A percentile compares a stretch with the other conserved stretches of the same genome.
These are phyloP conservation scores for Pseudoperonospora humuli DNA, from an alignment of 352 stramenopile species.

Conservation along the genomic window DNA sequence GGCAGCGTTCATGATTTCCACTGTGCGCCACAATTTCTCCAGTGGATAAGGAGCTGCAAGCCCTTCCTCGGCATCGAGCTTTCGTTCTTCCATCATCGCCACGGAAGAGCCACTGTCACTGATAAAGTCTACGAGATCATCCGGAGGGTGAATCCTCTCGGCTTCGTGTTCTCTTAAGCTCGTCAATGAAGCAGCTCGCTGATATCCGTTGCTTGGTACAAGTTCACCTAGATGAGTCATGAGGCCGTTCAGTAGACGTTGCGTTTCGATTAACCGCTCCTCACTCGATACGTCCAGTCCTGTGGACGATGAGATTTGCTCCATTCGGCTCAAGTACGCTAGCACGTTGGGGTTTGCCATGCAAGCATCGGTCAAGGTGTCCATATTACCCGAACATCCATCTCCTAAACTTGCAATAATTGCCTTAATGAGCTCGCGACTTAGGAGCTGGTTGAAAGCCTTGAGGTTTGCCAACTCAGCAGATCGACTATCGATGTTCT, in stretches of 20 bases:
- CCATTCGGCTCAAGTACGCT: slow-evolving; percentile 46
- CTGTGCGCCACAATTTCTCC: slow-evolving; percentile 30
- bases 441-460: slow-evolving; percentile 58
- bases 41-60: slow-evolving; percentile 26
- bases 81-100: slow-evolving; percentile 26
- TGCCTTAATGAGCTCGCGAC: slow-evolving; percentile 58
- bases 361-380: slow-evolving; percentile 30
- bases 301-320: slow-evolving; percentile 33
- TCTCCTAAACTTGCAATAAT: slow-evolving; percentile 28
- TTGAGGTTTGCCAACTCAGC: slow-evolving; percentile 63
- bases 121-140: slow-evolving; percentile 18
- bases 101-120: slow-evolving; percentile 37
- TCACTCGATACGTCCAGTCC: slow-evolving; percentile 17
- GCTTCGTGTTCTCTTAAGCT: slow-evolving; percentile 10
- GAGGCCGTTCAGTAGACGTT: slow-evolving; percentile 15
- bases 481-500: slow-evolving; percentile 80
- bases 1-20: slow-evolving; percentile 45
- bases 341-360: slow-evolving; percentile 43
- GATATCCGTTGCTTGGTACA: slow-evolving; percentile 4
- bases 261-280: slow-evolving; percentile 14
- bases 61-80: slow-evolving; percentile 8
- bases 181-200: slow-evolving; percentile 4
- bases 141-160: slow-evolving; percentile 6
- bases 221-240: slow-evolving; percentile 15
- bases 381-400: slow-evolving; percentile 11